Evolutionary conservation across 1,139 yeast genomes (phyloP).

Genomic region (Meyerozyma athensensis): DNA sequence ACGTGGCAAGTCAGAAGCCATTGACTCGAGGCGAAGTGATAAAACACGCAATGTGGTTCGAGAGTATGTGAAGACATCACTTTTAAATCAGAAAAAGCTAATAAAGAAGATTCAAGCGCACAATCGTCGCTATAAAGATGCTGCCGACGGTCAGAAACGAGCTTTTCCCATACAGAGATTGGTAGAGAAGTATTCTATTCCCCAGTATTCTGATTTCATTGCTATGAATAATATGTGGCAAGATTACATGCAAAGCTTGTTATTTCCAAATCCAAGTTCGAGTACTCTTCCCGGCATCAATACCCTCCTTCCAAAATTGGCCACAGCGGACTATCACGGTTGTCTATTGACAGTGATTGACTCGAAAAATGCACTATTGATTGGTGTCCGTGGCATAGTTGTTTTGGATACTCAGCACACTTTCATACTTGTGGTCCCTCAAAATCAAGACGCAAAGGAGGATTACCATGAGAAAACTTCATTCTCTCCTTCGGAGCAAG

Average conservation of each 20-base stretch:
- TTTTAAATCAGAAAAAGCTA: constrained; percentile 34
- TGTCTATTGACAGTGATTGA: constrained; percentile 57
- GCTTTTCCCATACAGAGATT: constrained; percentile 25
- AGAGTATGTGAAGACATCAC: constrained; percentile 32
- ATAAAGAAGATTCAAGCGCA: constrained; percentile 29
- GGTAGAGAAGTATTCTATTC: constrained; percentile 35
- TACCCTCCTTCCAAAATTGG: constrained; percentile 49
- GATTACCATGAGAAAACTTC: constrained; percentile 17
- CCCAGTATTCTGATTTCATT: constrained; percentile 49
- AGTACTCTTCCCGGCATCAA: constrained; percentile 21
- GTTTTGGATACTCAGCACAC: constrained; percentile 82
- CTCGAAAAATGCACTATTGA: constrained; percentile 51
- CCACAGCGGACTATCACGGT: constrained; percentile 85
- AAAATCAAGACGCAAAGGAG: constrained; percentile 33
- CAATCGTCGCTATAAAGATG: constrained; percentile 12
- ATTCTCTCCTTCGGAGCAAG: constrained; percentile 27
- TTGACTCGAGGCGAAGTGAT: constrained; percentile 16
- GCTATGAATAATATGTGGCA: constrained; percentile 60
- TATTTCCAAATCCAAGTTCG: constrained; percentile 25
- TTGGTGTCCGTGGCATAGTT: constrained; percentile 74
- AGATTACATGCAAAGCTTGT: constrained; percentile 50
- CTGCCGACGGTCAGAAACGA: constrained; percentile 10
- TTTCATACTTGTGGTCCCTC: constrained; percentile 59
- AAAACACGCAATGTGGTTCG: constrained; percentile 45
- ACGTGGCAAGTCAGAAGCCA: constrained; percentile 7